A percentile compares a stretch with the other conserved stretches of the same genome.
These are phyloP conservation scores for Naegleria fowleri DNA, from an alignment of 208 protist genomes.

Conservation along the genomic window DNA sequence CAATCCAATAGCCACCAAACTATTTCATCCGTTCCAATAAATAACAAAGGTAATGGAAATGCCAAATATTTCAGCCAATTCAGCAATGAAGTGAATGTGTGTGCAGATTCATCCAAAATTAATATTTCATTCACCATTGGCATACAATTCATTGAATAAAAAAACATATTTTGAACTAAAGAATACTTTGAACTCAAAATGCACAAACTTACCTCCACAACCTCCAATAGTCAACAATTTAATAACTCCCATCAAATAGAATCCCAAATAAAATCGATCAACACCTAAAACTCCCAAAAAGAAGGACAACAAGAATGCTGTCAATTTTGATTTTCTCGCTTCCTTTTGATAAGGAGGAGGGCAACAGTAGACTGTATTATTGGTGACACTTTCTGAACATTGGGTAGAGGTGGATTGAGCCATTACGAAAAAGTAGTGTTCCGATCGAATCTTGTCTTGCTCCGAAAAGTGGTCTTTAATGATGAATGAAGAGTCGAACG, in stretches of 20 bases:
- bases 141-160: too few relatives aligned
- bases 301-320: background rate
- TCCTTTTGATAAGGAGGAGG: background rate
- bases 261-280: background rate
- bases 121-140: too few relatives aligned
- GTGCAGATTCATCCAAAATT: too few relatives aligned
- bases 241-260: slow-evolving; percentile 7
- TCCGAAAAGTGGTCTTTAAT: too few relatives aligned
- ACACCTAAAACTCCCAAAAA: background rate
- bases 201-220: background rate
- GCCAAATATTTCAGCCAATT: too few relatives aligned
- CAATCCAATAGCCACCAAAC: slow-evolving; percentile 8
- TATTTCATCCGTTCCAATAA: too few relatives aligned
- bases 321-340: slow-evolving; percentile 7
- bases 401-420: background rate
- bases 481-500: too few relatives aligned
- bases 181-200: background rate
- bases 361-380: background rate
- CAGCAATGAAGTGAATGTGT: too few relatives aligned
- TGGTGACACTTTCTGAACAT: background rate
- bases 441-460: background rate
- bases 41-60: too few relatives aligned
- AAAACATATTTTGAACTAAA: background rate
- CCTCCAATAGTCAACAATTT: background rate
- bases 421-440: background rate